These are phyloP conservation scores for Cladophialophora carrionii DNA, from an alignment of 2,329 filamentous ascomycete genomes.

Conservation along the genomic window DNA sequence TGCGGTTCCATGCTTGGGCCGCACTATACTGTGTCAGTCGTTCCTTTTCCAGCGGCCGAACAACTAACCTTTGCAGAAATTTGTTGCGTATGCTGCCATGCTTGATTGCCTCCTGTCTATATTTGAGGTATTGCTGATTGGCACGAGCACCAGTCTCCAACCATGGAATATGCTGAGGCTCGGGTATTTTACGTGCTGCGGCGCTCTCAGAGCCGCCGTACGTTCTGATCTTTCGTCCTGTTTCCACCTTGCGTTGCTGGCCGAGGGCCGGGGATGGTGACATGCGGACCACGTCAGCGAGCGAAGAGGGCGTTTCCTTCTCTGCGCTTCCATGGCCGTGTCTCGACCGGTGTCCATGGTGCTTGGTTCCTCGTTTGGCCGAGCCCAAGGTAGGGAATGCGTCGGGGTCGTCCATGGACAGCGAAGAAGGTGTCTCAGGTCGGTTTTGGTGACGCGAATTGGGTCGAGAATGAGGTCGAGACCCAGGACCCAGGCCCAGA, in stretches of 20 bases:
- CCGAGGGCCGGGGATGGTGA: constrained; percentile 77
- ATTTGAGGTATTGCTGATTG: constrained; percentile 93
- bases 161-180: constrained; percentile 93
- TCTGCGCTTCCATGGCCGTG: constrained; percentile 71
- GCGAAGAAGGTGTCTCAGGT: constrained; percentile 62
- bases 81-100: constrained; percentile 96
- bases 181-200: constrained; percentile 79
- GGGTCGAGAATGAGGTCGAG: constrained; percentile 77
- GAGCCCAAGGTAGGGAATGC: constrained; percentile 90
- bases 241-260: constrained; percentile 48
- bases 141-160: constrained; percentile 87
- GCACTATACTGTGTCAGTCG: constrained; percentile 61
- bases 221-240: constrained; percentile 63
- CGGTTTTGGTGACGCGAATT: constrained; percentile 74
- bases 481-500: constrained; percentile 42
- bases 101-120: constrained; percentile 92
- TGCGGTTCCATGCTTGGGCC: constrained; percentile 97
- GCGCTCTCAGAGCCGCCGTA: constrained; percentile 55
- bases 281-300: constrained; percentile 96
- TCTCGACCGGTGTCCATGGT: constrained; percentile 86
- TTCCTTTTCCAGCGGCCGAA: neutral
- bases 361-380: constrained; percentile 80
- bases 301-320: constrained; percentile 72
- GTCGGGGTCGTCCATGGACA: constrained; percentile 88
- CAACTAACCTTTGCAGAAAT: constrained; percentile 81